These are phyloP conservation scores for Phytophthora quininea DNA, from an alignment of 352 stramenopile species.

Conservation along the genomic window DNA sequence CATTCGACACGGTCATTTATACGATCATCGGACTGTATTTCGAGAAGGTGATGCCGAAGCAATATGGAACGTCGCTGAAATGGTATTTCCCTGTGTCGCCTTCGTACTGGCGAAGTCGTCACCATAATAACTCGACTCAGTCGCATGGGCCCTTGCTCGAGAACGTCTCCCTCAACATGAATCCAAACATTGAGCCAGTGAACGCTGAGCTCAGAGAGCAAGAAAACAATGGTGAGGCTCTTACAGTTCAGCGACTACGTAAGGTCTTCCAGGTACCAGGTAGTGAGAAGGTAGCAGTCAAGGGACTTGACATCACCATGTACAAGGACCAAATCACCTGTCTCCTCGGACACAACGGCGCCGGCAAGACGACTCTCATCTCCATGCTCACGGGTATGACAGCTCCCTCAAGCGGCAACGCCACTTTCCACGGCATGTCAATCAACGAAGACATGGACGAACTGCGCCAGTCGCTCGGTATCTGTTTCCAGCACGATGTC, in stretches of 20 bases:
- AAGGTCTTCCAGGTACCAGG: slow-evolving; percentile 70
- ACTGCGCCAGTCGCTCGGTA: slow-evolving; percentile 63
- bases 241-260: slow-evolving; percentile 43
- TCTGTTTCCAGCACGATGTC: slow-evolving; percentile 86
- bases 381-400: slow-evolving; percentile 89
- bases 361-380: slow-evolving; percentile 89
- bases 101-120: slow-evolving; percentile 37
- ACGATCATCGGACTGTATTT: slow-evolving; percentile 90
- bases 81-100: slow-evolving; percentile 91
- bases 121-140: slow-evolving; percentile 5
- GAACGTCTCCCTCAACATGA: slow-evolving; percentile 29
- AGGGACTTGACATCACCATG: slow-evolving; percentile 81
- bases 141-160: slow-evolving; percentile 25
- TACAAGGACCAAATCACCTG: slow-evolving; percentile 90
- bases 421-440: slow-evolving; percentile 67
- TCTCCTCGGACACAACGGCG: slow-evolving; percentile 91
- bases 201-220: slow-evolving; percentile 41
- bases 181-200: slow-evolving; percentile 41
- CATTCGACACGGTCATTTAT: slow-evolving; percentile 90
- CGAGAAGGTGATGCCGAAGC: slow-evolving; percentile 88
- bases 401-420: slow-evolving; percentile 50
- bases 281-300: slow-evolving; percentile 76
- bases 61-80: slow-evolving; percentile 88
- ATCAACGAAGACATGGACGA: slow-evolving; percentile 71
- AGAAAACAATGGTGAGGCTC: slow-evolving; percentile 33